phyloP scores from a whole-genome alignment of 495 filamentous ascomycete species.

The Penicillium atrosanguineum region DNA sequence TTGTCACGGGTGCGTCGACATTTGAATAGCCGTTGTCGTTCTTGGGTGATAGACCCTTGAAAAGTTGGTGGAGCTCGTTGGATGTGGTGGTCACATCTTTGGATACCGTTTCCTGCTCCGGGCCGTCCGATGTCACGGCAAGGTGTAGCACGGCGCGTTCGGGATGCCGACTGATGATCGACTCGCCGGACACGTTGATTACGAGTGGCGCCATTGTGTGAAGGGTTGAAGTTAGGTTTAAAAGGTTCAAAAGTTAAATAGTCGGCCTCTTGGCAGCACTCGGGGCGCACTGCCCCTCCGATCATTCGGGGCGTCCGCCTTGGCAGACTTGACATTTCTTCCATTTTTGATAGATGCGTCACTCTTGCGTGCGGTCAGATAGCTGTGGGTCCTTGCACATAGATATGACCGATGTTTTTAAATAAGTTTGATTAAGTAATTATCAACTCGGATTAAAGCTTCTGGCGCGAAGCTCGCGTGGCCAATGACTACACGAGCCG shows the following conservation, averaged over 20 bases:
- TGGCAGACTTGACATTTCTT: neutral
- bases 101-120: constrained; percentile 12
- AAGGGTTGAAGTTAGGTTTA: neutral
- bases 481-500: no score
- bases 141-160: constrained; percentile 18
- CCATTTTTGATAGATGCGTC: neutral
- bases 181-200: constrained; percentile 19
- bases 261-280: no score
- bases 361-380: no score
- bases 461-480: no score
- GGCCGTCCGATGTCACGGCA: constrained; percentile 11
- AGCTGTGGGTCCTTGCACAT: no score
- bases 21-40: neutral
- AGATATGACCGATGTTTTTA: no score
- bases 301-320: neutral
- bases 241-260: neutral
- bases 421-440: no score
- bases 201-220: constrained; percentile 18
- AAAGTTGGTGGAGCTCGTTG: constrained; percentile 12
- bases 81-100: constrained; percentile 13
- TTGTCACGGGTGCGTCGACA: constrained; percentile 14
- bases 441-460: no score
- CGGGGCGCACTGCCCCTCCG: neutral
- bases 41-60: constrained; percentile 6
- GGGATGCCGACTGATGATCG: constrained; percentile 11